Evolutionary conservation across 257 asterid species (phyloP).

Genomic region (Solanum stenotomum): DNA sequence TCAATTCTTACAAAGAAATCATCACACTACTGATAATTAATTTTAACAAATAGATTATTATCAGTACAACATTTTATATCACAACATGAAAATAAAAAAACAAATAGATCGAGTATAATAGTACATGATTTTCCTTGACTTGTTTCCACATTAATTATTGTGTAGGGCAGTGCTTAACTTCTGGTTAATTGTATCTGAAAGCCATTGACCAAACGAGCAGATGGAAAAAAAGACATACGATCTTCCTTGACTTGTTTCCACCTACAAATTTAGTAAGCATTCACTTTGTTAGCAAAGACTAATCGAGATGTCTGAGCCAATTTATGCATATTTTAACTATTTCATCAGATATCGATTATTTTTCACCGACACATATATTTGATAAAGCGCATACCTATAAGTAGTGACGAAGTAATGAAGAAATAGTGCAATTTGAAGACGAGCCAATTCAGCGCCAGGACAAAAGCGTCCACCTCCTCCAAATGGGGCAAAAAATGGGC

Average conservation of each 20-base stretch:
- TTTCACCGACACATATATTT: fast-evolving
- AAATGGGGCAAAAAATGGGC: conserved; percentile 69
- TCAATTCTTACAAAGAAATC: not conserved
- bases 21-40: not conserved
- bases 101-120: not conserved
- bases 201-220: conserved; percentile 87
- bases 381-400: conserved; percentile 28
- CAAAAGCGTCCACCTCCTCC: conserved; percentile 93
- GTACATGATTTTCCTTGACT: not conserved
- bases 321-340: fast-evolving
- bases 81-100: not conserved
- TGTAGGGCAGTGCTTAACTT: not conserved
- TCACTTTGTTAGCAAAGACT: not conserved
- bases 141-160: not conserved
- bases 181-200: conserved; percentile 57
- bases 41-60: not conserved
- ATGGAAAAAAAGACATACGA: conserved; percentile 79
- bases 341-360: fast-evolving
- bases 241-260: conserved; percentile 85
- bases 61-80: not conserved
- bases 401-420: conserved; percentile 64
- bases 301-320: not conserved
- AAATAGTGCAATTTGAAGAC: conserved; percentile 85
- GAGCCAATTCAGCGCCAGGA: conserved; percentile 93
- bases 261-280: conserved; percentile 18